Evolutionary conservation across 2,329 filamentous ascomycete genomes (phyloP), one percentile per base, ranked within the genome.

Genomic region (Hypoxylon sp.): DNA sequence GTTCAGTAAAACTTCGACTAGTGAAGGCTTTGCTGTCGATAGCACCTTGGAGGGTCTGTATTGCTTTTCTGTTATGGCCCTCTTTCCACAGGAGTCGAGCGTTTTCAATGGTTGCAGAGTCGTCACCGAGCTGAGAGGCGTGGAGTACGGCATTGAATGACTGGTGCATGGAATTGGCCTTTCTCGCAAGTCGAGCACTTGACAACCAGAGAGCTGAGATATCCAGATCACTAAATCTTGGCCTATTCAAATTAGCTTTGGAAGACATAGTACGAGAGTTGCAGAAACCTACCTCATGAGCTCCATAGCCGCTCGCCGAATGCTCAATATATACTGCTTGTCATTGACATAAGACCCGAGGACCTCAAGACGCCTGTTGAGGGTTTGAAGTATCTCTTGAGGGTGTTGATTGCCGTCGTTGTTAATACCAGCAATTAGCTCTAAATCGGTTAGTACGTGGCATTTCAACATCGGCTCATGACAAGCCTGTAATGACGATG

Each of bases 131-230:
- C 68, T 91, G 89, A 22, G 92, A 91, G 10, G 97, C 96, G 80
- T 96, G 94, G 1, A 98, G 86, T 25, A 98, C 94, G 13, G 95
- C 94, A 77, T 97, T 96, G 82, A 98, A 97, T 0, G 96, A 97
- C 73, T 95, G 94, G 61, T 94, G 91, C 60, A 91, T 91, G 14
- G 92, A 92, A 68, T 92, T 92, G 6, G 92, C 89, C 81, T 98
- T 98, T 64, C 96, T 89, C 17, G 95, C 94, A 31, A 99, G 86
- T 69, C 92, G 89, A 46, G 95, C 94, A 73, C 91, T 97, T 1
- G 90, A 89, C 2, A 98, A 83, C 95, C 95, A 99, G 8, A 93
- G 85, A 0, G 91, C 88, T 2, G 95, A 95, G 71, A 97, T 90
- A 71, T 97, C 92, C 1, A 89, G 82, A 70, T 92, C 86, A 2